Conservation (phyloP, 2,329 filamentous ascomycete species). For the Calycina herbarum region DNA sequence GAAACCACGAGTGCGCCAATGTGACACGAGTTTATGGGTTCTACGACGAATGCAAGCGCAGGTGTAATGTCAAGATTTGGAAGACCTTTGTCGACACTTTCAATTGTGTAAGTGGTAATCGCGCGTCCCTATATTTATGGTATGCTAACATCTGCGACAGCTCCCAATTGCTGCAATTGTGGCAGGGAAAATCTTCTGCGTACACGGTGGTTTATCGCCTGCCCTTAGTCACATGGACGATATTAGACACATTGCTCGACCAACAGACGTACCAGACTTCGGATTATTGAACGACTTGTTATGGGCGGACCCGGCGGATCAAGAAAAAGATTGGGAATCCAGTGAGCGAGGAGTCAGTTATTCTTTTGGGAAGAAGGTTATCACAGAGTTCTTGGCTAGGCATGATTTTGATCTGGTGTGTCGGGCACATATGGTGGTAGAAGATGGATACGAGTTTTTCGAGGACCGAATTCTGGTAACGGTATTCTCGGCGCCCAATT, state of each 20-base stretch:
- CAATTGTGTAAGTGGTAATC: slow-evolving; percentile 59
- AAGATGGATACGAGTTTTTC: slow-evolving; percentile 99
- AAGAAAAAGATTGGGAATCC: slow-evolving; percentile 97
- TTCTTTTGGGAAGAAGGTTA: slow-evolving; percentile 97
- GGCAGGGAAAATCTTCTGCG: slow-evolving; percentile 95
- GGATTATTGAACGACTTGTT: slow-evolving; percentile 91
- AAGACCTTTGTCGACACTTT: slow-evolving; percentile 98
- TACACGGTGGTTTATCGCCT: slow-evolving; percentile 91
- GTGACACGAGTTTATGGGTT: slow-evolving; percentile 96
- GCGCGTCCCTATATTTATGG: background rate
- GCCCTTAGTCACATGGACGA: slow-evolving; percentile 97
- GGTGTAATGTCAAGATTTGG: slow-evolving; percentile 97
- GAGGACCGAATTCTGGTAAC: slow-evolving; percentile 93
- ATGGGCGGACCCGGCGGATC: slow-evolving; percentile 97
- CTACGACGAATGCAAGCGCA: slow-evolving; percentile 96
- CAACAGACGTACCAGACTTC: slow-evolving; percentile 96
- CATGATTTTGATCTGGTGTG: slow-evolving; percentile 98
- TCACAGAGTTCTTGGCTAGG: slow-evolving; percentile 88
- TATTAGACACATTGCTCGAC: slow-evolving; percentile 91
- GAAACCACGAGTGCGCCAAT: slow-evolving; percentile 96
- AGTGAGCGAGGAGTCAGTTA: slow-evolving; percentile 97
- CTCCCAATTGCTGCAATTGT: slow-evolving; percentile 96
- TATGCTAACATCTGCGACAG: slow-evolving; percentile 27
- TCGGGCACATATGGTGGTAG: slow-evolving; percentile 97
- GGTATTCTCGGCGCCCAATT: slow-evolving; percentile 98